Percentiles rank a stretch among this genome's conserved stretches.
Evolutionary conservation across 169 alveolate species (phyloP).

Genomic region (Plasmodium adleri): DNA sequence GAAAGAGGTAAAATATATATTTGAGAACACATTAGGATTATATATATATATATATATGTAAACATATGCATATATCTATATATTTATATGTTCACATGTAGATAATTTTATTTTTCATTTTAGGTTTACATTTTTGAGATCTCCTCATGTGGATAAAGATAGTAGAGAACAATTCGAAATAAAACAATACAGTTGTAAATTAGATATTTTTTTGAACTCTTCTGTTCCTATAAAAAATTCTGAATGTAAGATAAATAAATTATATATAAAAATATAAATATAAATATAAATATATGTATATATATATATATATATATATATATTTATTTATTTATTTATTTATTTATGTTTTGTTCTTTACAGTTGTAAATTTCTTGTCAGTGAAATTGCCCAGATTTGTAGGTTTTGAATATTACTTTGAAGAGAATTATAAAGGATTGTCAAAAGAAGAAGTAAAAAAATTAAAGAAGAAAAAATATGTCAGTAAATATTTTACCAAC

Average conservation of each 20-base stretch:
- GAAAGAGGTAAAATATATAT: conserved; percentile 24
- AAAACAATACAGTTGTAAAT: conserved; percentile 61
- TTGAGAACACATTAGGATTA: not conserved
- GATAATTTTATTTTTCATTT: not conserved
- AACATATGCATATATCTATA: not conserved
- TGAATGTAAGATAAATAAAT: conserved; percentile 17
- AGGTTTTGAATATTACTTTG: conserved; percentile 70
- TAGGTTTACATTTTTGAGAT: conserved; percentile 68
- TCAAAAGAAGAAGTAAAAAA: conserved; percentile 47
- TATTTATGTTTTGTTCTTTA: not conserved
- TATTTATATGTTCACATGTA: too few species aligned
- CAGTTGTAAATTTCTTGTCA: conserved; percentile 53
- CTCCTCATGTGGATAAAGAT: conserved; percentile 75
- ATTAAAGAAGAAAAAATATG: conserved; percentile 58
- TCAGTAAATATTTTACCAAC: conserved; percentile 62
- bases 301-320: too few species aligned
- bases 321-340: not conserved
- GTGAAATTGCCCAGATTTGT: conserved; percentile 68
- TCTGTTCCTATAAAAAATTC: conserved; percentile 31
- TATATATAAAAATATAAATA: not conserved
- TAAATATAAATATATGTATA: not conserved
- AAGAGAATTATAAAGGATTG: conserved; percentile 57
- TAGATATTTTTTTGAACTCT: conserved; percentile 45
- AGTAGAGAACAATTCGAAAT: conserved; percentile 75
- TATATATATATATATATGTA: not conserved